Conservation (phyloP, 768 basidiomycete genomes). For the Amanita jacksonii region DNA sequence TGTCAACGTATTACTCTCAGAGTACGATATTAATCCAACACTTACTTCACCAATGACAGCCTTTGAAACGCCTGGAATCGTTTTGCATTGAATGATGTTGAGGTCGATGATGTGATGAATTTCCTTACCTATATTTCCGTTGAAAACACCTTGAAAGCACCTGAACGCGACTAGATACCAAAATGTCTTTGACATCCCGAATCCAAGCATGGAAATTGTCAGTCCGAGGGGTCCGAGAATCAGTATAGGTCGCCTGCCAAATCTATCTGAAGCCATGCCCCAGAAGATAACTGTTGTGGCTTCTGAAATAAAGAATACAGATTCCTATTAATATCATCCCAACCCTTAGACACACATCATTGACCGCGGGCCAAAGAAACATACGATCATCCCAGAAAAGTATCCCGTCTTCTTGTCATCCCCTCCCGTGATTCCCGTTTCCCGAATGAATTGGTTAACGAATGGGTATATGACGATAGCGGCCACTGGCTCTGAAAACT, state of each 20-base stretch:
- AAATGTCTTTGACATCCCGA: constrained; percentile 33
- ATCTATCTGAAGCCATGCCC: constrained; percentile 33
- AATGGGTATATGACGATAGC: constrained; percentile 32
- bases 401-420: constrained; percentile 31
- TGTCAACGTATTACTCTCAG: constrained; percentile 14
- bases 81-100: constrained; percentile 28
- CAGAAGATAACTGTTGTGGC: constrained; percentile 33
- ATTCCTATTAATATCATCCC: constrained; percentile 23
- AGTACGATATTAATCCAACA: not conserved
- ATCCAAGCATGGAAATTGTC: constrained; percentile 27
- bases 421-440: constrained; percentile 26
- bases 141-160: constrained; percentile 9
- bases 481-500: too few relatives aligned
- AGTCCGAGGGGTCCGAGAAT: constrained; percentile 33
- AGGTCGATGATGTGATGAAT: constrained; percentile 7
- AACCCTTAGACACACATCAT: not conserved
- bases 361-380: too few relatives aligned
- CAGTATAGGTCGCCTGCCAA: constrained; percentile 34
- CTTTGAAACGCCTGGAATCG: not conserved
- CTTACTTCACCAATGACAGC: not conserved
- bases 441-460: constrained; percentile 26
- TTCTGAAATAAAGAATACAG: constrained; percentile 35
- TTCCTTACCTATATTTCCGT: not conserved
- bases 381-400: constrained; percentile 31
- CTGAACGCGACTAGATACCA: constrained; percentile 18